Conservation (phyloP, 1,284 basidiomycete genomes). For the Quambalaria eucalypti region DNA sequence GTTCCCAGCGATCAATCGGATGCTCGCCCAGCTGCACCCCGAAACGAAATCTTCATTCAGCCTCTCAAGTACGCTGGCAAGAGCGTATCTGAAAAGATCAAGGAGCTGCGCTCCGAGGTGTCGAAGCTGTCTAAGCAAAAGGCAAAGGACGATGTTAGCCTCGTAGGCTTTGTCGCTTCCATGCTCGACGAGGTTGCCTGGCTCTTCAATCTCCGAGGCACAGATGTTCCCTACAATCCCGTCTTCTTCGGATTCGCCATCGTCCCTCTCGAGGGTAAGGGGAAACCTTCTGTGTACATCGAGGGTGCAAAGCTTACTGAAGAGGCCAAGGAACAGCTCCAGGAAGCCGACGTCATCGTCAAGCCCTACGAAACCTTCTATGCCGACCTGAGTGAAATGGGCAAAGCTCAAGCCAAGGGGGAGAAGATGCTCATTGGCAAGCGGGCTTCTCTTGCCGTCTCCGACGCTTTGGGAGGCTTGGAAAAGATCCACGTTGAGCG, state of each 20-base stretch:
- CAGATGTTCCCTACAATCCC: conserved; percentile 81
- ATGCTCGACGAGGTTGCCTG: conserved; percentile 50
- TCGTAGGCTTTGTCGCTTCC: conserved; percentile 33
- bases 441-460: conserved; percentile 38
- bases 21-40: background rate
- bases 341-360: conserved; percentile 64
- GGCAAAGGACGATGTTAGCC: conserved; percentile 7
- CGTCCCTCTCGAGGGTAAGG: conserved; percentile 56
- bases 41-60: conserved; percentile 60
- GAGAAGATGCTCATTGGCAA: conserved; percentile 37
- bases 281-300: conserved; percentile 61
- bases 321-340: conserved; percentile 57
- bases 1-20: background rate
- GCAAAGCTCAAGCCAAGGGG: conserved; percentile 14
- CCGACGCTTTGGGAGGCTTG: conserved; percentile 39
- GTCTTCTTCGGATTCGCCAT: conserved; percentile 92
- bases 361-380: conserved; percentile 56
- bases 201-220: conserved; percentile 87
- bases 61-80: conserved; percentile 61
- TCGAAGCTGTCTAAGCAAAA: conserved; percentile 15
- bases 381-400: conserved; percentile 26
- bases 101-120: conserved; percentile 33
- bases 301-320: conserved; percentile 59
- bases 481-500: conserved; percentile 26
- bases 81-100: conserved; percentile 24